Base-by-base conservation (phyloP, 1,284 basidiomycete genomes). In the Ustilago cynodontis region DNA sequence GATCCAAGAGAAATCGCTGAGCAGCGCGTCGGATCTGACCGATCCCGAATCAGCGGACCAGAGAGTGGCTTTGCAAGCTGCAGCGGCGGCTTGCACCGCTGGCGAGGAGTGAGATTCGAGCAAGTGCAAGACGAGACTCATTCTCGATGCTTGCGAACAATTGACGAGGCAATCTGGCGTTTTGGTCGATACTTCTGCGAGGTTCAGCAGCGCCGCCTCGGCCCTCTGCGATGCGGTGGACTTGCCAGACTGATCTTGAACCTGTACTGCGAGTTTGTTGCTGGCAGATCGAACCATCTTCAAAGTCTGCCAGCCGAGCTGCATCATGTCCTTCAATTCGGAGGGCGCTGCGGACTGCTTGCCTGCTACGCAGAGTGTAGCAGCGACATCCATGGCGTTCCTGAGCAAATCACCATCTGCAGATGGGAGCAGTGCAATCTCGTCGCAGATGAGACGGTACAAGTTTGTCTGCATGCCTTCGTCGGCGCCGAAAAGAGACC, bases 351-450 rank as follows among this genome's bases (percentile, higher is more conserved):
- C 68, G 28, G 72, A 67, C 57, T 71, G 56, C 49, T 58, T 62
- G 35, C 68, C 61, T 18, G 65, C 60, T 9, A 67, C 50, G 33
- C 72, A 62, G 8, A 81, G 67, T 8, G 72, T 77, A 10, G 80
- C 78, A 18, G 69, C 71, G 0, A 73, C 55, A 13, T 71, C 55
- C 1, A 87, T 59, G 3, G 82, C 82, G 10, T 85, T 82, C 2
- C 71, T 57, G 24, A 88, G 75, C 22, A 78, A 35, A n/a, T 78
- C 70, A 20, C 55, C 35, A 11, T 61, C 52, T 28, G 53, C 53
- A 14, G 35, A 18, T 1, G 64, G 65, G 16, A 64, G 60, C 14
- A 55, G 5, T 29, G 56, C 45, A 14, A 60, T 31, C 50, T 76
- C 64, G 37, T 76, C 72, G 41, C 59, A 64, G 20, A 76, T 67